Conservation (phyloP, 768 basidiomycete species). For the Galerina marginata region DNA sequence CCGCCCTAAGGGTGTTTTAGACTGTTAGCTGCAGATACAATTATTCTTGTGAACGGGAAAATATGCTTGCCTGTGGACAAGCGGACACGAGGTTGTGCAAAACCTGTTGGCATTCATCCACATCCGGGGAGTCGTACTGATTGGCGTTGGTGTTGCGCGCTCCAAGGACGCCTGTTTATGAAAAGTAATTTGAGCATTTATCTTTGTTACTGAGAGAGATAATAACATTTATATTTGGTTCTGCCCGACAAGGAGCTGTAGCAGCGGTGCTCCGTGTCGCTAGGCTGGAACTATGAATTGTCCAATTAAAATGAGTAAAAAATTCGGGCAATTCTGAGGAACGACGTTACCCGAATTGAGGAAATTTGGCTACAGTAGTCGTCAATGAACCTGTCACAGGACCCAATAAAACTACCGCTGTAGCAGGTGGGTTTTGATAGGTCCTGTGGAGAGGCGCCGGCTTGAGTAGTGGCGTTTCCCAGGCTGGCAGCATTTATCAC, state of each 20-base stretch:
- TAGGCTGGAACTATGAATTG: not conserved
- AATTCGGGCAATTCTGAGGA: not conserved
- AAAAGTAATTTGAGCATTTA: not conserved
- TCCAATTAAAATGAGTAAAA: not conserved
- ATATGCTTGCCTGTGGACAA: not conserved
- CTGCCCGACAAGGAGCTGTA: not conserved
- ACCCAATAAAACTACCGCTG: not conserved
- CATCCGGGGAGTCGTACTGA: not conserved
- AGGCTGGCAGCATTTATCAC: not conserved
- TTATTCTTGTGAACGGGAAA: not conserved
- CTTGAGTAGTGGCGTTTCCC: not conserved
- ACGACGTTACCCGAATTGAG: not conserved
- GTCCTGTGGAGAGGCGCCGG: not conserved
- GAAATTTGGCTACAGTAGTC: not conserved
- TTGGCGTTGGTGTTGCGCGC: constrained; percentile 3
- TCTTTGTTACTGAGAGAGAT: not conserved
- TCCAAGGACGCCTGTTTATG: not conserved
- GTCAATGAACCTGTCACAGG: not conserved
- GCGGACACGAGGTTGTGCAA: not conserved
- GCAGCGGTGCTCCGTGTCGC: not conserved
- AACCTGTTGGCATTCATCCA: not conserved
- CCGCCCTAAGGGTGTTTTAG: not conserved
- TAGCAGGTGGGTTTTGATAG: not conserved
- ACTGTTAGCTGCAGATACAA: not conserved
- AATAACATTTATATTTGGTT: not conserved